Evolutionary conservation across 2,329 filamentous ascomycete genomes (phyloP), one percentile per base, ranked within the genome.

Genomic region (Bipolaris gigantea): DNA sequence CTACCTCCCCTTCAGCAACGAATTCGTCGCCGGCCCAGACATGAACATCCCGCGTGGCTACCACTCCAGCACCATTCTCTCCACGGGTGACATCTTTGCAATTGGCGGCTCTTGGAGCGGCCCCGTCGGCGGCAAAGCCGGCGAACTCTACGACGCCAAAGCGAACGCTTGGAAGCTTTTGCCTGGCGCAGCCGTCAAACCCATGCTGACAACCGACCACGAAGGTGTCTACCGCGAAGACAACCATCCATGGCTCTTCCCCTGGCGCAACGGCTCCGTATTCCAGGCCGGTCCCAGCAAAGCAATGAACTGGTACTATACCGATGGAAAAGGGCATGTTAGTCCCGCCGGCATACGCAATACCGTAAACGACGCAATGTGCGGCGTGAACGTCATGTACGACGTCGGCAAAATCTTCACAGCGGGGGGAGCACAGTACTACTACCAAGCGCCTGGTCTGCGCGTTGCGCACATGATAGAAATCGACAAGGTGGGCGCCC

Each of bases 221-320:
- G 59, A 59, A 30, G 62, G 60, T 4, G 50, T 56, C 4, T 63
- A 45, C 36, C 56, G 59, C 10, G 39, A 54, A 16, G 62, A 65
- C 34, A 65, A 65, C n/a, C 62, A 65, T n/a, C 56, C 58, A 13
- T 65, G 62, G 62, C 51, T 65, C 2, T 65, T 60, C 23, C 51
- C 55, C 3, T 65, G 60, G 62, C 50, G 55, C 11, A 57, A 65
- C 9, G 60, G 60, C 21, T 59, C 56, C 5, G 74, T 82, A 19
- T 82, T 83, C 64, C 81, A 83, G 53, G 81, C 80, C 3, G 81
- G 81, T 0, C 81, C 81, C 1, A 79, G 76, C 56, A 77, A 70
- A 45, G 69, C 73, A 2, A 83, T 83, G 78, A 77, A 85, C 64
- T 85, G 83, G 83, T 84, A 79, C 60, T 71, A 71, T 33, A 80